Evolutionary conservation across 495 filamentous ascomycete genomes (phyloP).

Genomic region (Extremus antarcticus): DNA sequence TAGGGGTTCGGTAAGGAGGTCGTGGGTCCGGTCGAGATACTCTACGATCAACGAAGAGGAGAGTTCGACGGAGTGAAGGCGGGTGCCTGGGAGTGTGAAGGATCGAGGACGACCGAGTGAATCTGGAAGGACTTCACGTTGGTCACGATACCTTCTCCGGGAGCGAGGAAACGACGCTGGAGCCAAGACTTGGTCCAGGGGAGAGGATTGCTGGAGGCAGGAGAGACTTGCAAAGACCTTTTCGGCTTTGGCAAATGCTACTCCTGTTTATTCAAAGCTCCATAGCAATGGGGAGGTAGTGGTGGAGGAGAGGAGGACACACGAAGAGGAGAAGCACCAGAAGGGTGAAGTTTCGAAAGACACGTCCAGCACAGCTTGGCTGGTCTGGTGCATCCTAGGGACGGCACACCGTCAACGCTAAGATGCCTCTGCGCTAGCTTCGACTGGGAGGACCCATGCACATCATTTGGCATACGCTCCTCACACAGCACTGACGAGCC

Average conservation of each 20-base stretch:
- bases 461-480: not conserved
- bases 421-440: not conserved
- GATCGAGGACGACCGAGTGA: slow-evolving; percentile 2
- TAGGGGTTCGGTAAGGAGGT: not conserved
- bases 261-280: slow-evolving; percentile 15
- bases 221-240: slow-evolving; percentile 9
- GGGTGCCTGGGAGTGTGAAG: not conserved
- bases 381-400: slow-evolving; percentile 3
- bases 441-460: not conserved
- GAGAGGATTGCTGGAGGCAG: slow-evolving; percentile 8
- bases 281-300: slow-evolving; percentile 13
- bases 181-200: slow-evolving; percentile 1
- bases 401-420: not conserved
- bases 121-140: not conserved
- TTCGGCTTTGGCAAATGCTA: slow-evolving; percentile 10
- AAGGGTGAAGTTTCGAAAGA: slow-evolving; percentile 10
- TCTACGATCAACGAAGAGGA: slow-evolving; percentile 25
- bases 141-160: slow-evolving; percentile 13
- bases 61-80: slow-evolving; percentile 8
- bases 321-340: slow-evolving; percentile 10
- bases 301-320: not conserved
- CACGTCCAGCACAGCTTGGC: slow-evolving; percentile 4
- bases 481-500: not conserved
- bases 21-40: slow-evolving; percentile 15
- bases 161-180: not conserved